Evolutionary conservation across 306 rosid species (phyloP).

Genomic region (Inga laurina): DNA sequence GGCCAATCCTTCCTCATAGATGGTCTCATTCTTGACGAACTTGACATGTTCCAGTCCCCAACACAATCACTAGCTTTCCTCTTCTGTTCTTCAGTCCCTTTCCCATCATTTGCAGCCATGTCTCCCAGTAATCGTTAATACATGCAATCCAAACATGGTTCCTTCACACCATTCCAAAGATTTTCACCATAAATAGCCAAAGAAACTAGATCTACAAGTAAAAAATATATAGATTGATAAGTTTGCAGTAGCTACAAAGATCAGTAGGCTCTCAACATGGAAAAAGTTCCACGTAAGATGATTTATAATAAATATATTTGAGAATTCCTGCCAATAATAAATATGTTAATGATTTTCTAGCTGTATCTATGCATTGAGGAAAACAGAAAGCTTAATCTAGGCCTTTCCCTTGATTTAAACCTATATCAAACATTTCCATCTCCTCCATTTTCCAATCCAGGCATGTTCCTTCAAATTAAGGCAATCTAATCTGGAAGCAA

Average conservation of each 20-base stretch:
- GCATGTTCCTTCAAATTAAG: not conserved
- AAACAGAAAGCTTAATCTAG: not conserved
- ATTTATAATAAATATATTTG: not conserved
- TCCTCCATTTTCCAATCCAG: not conserved
- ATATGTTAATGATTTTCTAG: not conserved
- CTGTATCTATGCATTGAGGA: not conserved
- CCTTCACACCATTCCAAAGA: conserved; percentile 32
- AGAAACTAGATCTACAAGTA: not conserved
- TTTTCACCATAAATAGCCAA: not conserved
- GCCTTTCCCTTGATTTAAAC: not conserved
- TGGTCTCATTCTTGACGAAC: conserved; percentile 28
- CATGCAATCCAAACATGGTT: conserved; percentile 33
- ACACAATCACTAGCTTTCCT: conserved; percentile 37
- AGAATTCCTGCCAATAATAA: not conserved
- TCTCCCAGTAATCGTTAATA: not conserved
- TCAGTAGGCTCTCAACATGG: not conserved
- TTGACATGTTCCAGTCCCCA: conserved; percentile 18
- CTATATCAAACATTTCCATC: not conserved
- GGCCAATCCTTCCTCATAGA: conserved; percentile 35
- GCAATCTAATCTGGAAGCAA: not conserved
- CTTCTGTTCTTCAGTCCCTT: conserved; percentile 36
- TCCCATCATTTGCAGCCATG: conserved; percentile 46
- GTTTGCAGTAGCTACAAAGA: not conserved
- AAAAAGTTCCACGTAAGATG: not conserved
- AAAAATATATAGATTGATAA: conserved; percentile 10